phyloP scores from a whole-genome alignment of 2,329 filamentous ascomycete genomes.

The Drechslerella dactyloides region DNA sequence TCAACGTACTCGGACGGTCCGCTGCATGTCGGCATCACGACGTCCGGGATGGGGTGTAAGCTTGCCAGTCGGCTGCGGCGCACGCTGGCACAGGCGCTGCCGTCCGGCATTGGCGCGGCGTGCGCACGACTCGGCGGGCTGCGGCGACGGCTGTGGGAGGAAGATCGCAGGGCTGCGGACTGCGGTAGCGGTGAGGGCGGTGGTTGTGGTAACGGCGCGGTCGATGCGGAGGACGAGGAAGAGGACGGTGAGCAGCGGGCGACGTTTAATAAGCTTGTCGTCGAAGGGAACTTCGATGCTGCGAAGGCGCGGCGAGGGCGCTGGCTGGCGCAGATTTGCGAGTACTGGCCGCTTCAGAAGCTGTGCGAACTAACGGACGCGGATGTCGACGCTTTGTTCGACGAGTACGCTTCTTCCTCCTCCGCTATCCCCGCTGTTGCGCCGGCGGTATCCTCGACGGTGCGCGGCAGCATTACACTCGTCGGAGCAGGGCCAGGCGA shows the following conservation, averaged over 20 bases:
- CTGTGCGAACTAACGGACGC: constrained; percentile 79
- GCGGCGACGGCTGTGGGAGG: constrained; percentile 73
- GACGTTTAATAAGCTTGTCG: constrained; percentile 82
- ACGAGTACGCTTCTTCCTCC: constrained; percentile 56
- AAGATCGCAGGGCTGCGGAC: constrained; percentile 64
- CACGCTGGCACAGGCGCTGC: constrained; percentile 82
- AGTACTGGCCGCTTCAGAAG: constrained; percentile 92
- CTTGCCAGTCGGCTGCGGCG: constrained; percentile 85
- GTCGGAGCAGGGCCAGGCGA: constrained; percentile 93
- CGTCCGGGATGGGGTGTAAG: constrained; percentile 92
- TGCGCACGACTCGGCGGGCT: constrained; percentile 78
- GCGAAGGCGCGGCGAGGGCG: constrained; percentile 82
- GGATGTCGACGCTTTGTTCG: constrained; percentile 78
- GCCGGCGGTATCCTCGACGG: constrained; percentile 53
- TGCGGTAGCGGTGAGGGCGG: constrained; percentile 9
- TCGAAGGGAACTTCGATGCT: constrained; percentile 73
- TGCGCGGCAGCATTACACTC: constrained; percentile 75
- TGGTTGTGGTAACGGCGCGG: constrained; percentile 57
- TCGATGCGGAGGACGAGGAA: constrained; percentile 55
- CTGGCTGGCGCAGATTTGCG: constrained; percentile 95
- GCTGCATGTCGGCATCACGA: constrained; percentile 92
- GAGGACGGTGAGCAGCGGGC: constrained; percentile 76
- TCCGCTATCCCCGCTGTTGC: constrained; percentile 51
- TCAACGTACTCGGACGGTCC: constrained; percentile 89
- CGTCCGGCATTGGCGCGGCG: constrained; percentile 74